Base-by-base conservation (phyloP, 768 basidiomycete species). In the Podaxis sp. region DNA sequence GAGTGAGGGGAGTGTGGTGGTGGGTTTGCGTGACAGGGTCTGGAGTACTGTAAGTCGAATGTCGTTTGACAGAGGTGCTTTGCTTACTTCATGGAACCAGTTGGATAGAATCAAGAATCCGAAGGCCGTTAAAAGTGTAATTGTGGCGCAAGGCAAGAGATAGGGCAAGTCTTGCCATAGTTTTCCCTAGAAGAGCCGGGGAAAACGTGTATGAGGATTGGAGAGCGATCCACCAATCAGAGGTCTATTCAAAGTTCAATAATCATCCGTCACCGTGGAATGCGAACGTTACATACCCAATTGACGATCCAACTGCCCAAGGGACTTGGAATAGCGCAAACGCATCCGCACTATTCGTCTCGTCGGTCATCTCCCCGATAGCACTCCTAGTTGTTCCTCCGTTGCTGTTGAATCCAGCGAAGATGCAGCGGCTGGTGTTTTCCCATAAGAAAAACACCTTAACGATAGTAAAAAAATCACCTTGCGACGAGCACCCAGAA, bases 91-190 rank as follows among this genome's bases (percentile, higher is more conserved):
- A 65, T 80, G 73, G 56, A 82, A 77, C 56, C 76, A 72, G 5
- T 73, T 30, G 0, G 75, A 64, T 0, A 76, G 72, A 11, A 80
- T 64, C 2, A 77, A 28, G 26, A 78, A 74, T 6, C 70, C 62
- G 0, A 73, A 41, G 13, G 75, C 67, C 5, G 76, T 73, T 48
- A 77, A 71, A 51, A 64, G 63, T 6, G 77, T 75, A 1, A 75
- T 69, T 1, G 69, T 77, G 5, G 77, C 37, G 66, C 87, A 90
- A 1, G 90, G 84, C 49, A 92, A 78, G 71, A 91, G 89, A 73
- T 92, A 91, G 0, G 84, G 85, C 62, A 77, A 82, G 22, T 75
- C 64, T 6, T 65, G 70, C 83, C 83, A 85, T 60, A 86, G 82
- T 5, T 69, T 64, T 15, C 68, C 70, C 1, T 67, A 66, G 62